These are phyloP conservation scores for Colletotrichum spaethianum DNA, from an alignment of 2,329 filamentous ascomycete genomes.

Conservation along the genomic window DNA sequence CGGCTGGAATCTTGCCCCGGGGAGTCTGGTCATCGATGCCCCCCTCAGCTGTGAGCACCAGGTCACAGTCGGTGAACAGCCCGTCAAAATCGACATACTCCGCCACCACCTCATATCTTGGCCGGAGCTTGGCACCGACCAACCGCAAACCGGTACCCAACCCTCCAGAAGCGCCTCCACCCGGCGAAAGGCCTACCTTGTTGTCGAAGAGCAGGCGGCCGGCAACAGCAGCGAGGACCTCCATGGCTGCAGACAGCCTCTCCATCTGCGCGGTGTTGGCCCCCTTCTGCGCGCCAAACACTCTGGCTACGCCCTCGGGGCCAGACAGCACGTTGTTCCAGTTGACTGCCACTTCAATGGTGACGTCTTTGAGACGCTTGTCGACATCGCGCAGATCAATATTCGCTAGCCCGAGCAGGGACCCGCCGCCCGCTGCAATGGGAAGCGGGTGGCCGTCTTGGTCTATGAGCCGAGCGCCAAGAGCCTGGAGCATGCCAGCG, in stretches of 20 bases:
- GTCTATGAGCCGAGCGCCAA: slow-evolving; percentile 62
- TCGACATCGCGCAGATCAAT: slow-evolving; percentile 58
- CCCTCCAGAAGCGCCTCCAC: slow-evolving; percentile 66
- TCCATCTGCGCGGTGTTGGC: slow-evolving; percentile 59
- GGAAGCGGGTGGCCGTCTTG: slow-evolving; percentile 53
- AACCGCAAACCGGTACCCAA: slow-evolving; percentile 65
- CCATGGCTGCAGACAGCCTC: slow-evolving; percentile 58
- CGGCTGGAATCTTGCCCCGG: slow-evolving; percentile 66
- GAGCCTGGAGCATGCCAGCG: slow-evolving; percentile 67
- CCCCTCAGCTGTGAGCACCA: slow-evolving; percentile 68
- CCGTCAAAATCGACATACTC: slow-evolving; percentile 64
- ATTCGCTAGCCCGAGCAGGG: slow-evolving; percentile 52
- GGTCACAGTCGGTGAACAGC: slow-evolving; percentile 62
- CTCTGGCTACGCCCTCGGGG: slow-evolving; percentile 61
- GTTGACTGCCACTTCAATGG: slow-evolving; percentile 66
- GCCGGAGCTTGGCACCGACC: slow-evolving; percentile 60
- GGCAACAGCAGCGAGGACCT: slow-evolving; percentile 56
- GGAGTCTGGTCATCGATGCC: slow-evolving; percentile 66
- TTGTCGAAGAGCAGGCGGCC: slow-evolving; percentile 51
- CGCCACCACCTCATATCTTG: slow-evolving; percentile 64
- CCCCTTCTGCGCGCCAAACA: slow-evolving; percentile 68
- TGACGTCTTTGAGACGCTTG: slow-evolving; percentile 51
- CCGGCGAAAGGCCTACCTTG: slow-evolving; percentile 55
- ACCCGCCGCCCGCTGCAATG: slow-evolving; percentile 56
- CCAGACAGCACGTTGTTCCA: slow-evolving; percentile 67